Evolutionary conservation across 73 alveolate genomes (phyloP), one percentile per base, ranked within the genome.

Genomic region (Blepharisma stoltei): DNA sequence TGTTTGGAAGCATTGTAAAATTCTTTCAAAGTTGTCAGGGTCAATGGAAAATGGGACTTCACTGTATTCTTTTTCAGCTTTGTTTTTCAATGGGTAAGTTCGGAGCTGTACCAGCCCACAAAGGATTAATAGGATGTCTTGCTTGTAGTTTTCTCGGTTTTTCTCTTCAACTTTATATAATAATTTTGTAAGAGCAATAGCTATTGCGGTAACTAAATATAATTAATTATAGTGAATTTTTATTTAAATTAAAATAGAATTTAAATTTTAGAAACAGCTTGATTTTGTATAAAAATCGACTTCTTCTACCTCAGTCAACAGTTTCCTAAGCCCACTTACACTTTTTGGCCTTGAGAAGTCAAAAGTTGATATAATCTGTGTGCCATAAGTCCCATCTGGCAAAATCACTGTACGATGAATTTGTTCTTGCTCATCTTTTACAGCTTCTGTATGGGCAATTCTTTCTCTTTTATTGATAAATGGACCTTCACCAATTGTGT

Each of bases 341-440:
- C 89, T 78, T 73, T 87, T 85, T 52, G 87, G 84, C 9, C 27
- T 44, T n/a, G 79, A 11, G 4, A 46, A 7, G 4, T 82, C 89
- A 68, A 90, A 84, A 37, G 79, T 77, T 23, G 89, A 87, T 71
- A 90, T 83, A 7, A 95, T 90, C 50, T 90, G 91, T 7, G 96
- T 90, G 9, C 98, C 98, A 77, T 92, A 92, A 9, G 98, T 88
- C 46, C 98, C 98, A 87, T 92, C 98, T 0, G 94, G 93, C 54
- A 92, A 76, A 43, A 90, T 89, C 21, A 93, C 91, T 37, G 98
- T 93, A 53, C 88, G 88, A 45, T 78, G 65, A 8, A 85, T 70
- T 20, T 48, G 7, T 55, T 55, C 47, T 53, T 67, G 67, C 27
- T 41, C 71, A 14, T 71, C 81, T 25, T 32, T 23, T 3, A 54